phyloP scores from a whole-genome alignment of 148 eudicot species.

The Persicaria tinctoria region DNA sequence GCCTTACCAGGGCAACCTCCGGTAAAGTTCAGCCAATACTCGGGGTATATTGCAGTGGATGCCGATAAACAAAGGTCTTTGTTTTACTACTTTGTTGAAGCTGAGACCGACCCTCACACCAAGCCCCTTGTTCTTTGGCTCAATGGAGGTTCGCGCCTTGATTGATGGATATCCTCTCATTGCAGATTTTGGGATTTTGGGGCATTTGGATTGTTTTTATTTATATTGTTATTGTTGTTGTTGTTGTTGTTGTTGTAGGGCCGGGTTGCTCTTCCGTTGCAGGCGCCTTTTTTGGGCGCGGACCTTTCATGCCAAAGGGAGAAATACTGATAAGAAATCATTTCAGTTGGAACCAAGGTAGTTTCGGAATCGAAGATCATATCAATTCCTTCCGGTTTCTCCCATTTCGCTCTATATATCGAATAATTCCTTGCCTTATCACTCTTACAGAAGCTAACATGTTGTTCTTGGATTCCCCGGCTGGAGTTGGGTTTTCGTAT shows the following conservation, averaged over 20 bases:
- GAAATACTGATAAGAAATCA: neutral
- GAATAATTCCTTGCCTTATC: too few relatives aligned
- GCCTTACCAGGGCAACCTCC: conserved; percentile 2
- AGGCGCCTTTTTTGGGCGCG: neutral
- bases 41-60: neutral
- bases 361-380: too few relatives aligned
- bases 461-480: conserved; percentile 10
- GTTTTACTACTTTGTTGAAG: conserved; percentile 13
- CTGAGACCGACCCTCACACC: neutral
- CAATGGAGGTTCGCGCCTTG: neutral
- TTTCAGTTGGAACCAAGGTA: conserved; percentile 13
- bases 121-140: conserved; percentile 14
- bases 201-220: too few relatives aligned
- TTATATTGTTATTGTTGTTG: too few relatives aligned
- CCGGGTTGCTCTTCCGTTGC: neutral
- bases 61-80: neutral
- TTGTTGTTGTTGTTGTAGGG: neutral
- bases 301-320: conserved; percentile 9
- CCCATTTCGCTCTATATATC: too few relatives aligned
- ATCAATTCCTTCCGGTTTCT: too few relatives aligned
- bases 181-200: too few relatives aligned
- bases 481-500: conserved; percentile 9
- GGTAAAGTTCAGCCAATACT: neutral
- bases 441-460: conserved; percentile 10
- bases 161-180: too few relatives aligned